Base-by-base conservation (phyloP, 352 stramenopile genomes). In the Aphanomyces cochlioides region DNA sequence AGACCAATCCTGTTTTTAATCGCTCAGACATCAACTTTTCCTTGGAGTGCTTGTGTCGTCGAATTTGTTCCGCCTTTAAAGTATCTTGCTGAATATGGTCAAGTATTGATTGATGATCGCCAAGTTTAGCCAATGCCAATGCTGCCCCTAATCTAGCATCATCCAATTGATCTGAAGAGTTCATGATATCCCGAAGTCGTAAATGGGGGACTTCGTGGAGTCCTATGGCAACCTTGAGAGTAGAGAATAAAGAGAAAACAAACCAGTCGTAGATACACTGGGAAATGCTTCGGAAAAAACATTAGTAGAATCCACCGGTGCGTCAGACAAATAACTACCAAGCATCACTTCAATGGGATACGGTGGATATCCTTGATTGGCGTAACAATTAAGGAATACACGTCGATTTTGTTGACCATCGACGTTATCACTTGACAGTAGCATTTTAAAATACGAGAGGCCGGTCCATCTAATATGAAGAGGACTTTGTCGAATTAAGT, bases 361-460 rank as follows among this genome's bases (percentile, higher is more conserved):
- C 7, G 64, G 64, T 8, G 64, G 12, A 41, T 70, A 70, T 15
- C 36, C 64, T 41, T 70, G 64, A 4, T 0, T 39, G 6, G 64
- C 64, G 19, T 70, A 70, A 21, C 45, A 61, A n/a, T 60, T 12
- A 48, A 93, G 89, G 15, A 92, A 65, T 57, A 90, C 83, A 53
- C 90, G 79, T 7, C 86, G 82, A 57, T 94, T 94, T 72, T 89
- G 84, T 21, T 83, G 80, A 61, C 86, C 90, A 7, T 82, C 76
- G 39, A 80, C 66, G 8, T 81, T 89, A 5, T 82, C 76, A 3
- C 81, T 85, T 5, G 76, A 81, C 72, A 90, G 85, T 54, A 90
- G 81, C 59, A 88, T 78, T 73, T 86, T 88, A 7, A 88, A 65
- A 58, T 88, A 82, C 7, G 77, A 78, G 56, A 90, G 83, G 48